phyloP scores from a whole-genome alignment of 331 rosid genomes.

The Quercus tomentella region DNA sequence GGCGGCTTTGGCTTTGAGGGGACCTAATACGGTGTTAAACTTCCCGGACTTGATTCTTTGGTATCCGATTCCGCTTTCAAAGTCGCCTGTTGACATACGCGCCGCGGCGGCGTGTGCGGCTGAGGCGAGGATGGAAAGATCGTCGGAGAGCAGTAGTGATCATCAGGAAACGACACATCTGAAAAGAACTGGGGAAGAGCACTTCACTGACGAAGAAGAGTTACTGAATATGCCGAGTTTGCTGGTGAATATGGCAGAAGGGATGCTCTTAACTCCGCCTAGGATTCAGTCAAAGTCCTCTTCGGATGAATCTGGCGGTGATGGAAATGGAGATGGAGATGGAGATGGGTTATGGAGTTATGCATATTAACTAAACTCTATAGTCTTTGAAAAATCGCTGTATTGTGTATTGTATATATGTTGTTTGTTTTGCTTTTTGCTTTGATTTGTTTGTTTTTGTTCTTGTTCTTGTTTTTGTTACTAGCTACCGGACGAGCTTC shows the following conservation, averaged over 20 bases:
- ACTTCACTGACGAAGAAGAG: conserved; percentile 69
- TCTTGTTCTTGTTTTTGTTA: too few species aligned
- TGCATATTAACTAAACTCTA: conserved; percentile 8
- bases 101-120: conserved; percentile 85
- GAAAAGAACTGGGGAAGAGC: neutral
- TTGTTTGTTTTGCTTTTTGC: too few species aligned
- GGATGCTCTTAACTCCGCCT: conserved; percentile 95
- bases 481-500: neutral
- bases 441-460: too few species aligned
- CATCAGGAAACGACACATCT: neutral
- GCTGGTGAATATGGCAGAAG: conserved; percentile 85
- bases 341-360: conserved; percentile 70
- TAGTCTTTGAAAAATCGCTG: too few species aligned
- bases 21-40: conserved; percentile 62
- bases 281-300: conserved; percentile 50
- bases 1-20: conserved; percentile 84
- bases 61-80: conserved; percentile 67
- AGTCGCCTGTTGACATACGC: conserved; percentile 58
- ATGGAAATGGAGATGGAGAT: conserved; percentile 15
- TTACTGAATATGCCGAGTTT: conserved; percentile 84
- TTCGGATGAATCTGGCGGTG: conserved; percentile 38
- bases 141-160: neutral
- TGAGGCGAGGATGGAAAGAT: conserved; percentile 22
- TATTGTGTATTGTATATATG: too few species aligned
- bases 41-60: conserved; percentile 51